These are phyloP conservation scores for Talaromyces nanjingensis DNA, from an alignment of 495 filamentous ascomycete species.

Conservation along the genomic window DNA sequence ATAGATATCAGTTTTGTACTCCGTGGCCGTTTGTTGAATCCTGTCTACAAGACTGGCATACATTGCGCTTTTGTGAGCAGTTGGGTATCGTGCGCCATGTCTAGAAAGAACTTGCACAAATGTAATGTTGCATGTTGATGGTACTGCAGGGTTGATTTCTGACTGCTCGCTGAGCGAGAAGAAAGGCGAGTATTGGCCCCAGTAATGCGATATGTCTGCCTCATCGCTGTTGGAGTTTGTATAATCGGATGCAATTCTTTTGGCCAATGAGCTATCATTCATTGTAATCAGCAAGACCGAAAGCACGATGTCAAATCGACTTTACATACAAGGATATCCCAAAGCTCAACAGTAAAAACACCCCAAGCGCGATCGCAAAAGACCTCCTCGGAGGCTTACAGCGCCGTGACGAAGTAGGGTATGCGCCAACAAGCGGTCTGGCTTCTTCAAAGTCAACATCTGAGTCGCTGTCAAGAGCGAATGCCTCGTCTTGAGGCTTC, in stretches of 20 bases:
- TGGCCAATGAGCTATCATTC: background rate
- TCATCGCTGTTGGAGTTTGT: background rate
- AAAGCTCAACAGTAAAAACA: background rate
- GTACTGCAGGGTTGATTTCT: slow-evolving; percentile 47
- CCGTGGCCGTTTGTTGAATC: slow-evolving; percentile 51
- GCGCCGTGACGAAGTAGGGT: background rate
- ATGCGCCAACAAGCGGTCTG: background rate
- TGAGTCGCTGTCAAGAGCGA: background rate
- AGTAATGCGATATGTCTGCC: slow-evolving; percentile 54
- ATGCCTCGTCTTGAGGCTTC: background rate
- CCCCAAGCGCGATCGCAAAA: background rate
- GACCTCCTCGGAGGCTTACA: background rate
- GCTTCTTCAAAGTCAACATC: background rate
- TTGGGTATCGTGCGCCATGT: slow-evolving; percentile 81
- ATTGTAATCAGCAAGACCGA: background rate
- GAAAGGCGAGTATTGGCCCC: slow-evolving; percentile 85
- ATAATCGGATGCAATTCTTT: background rate
- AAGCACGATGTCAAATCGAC: background rate
- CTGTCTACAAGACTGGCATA: slow-evolving; percentile 51
- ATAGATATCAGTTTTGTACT: slow-evolving; percentile 46
- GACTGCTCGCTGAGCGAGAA: slow-evolving; percentile 57
- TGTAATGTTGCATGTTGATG: slow-evolving; percentile 58
- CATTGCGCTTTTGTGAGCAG: slow-evolving; percentile 46
- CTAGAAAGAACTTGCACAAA: slow-evolving; percentile 75
- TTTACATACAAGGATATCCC: background rate